phyloP scores from a whole-genome alignment of 2,329 filamentous ascomycete genomes.

The Dendrostoma leiphaemia region DNA sequence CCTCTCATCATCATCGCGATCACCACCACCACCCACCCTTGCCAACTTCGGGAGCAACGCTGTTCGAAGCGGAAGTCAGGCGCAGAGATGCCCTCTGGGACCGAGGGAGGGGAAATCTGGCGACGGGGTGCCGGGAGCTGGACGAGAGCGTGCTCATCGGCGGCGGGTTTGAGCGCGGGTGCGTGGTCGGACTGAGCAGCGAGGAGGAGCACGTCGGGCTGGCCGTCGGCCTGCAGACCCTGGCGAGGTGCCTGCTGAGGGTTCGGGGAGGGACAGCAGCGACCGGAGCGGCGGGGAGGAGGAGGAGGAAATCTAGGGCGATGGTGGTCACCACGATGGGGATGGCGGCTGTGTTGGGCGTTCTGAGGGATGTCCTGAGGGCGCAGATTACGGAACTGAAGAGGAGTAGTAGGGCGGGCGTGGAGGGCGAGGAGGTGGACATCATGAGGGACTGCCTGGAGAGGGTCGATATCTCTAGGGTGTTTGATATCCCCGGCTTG shows the following conservation, averaged over 20 bases:
- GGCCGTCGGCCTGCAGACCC: constrained; percentile 35
- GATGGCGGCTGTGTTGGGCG: constrained; percentile 36
- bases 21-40: too few relatives aligned
- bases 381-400: constrained; percentile 29
- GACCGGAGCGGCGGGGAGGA: too few relatives aligned
- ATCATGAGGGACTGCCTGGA: constrained; percentile 41
- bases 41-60: constrained; percentile 42
- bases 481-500: constrained; percentile 59
- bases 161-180: constrained; percentile 48
- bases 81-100: constrained; percentile 30
- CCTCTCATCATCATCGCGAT: neutral
- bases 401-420: too few relatives aligned
- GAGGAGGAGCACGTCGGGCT: constrained; percentile 50
- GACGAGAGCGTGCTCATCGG: constrained; percentile 42
- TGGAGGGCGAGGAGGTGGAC: constrained; percentile 17
- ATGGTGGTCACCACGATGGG: constrained; percentile 51
- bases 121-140: constrained; percentile 46
- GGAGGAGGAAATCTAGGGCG: constrained; percentile 24
- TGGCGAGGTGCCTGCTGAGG: constrained; percentile 1
- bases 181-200: constrained; percentile 52
- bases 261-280: constrained; percentile 5
- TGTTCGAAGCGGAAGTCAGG: constrained; percentile 38
- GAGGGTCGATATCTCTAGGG: constrained; percentile 50
- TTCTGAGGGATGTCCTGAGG: constrained; percentile 39
- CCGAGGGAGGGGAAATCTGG: constrained; percentile 29